These are phyloP conservation scores for Coprinopsis strossmayeri DNA, from an alignment of 768 basidiomycete species.

Conservation along the genomic window DNA sequence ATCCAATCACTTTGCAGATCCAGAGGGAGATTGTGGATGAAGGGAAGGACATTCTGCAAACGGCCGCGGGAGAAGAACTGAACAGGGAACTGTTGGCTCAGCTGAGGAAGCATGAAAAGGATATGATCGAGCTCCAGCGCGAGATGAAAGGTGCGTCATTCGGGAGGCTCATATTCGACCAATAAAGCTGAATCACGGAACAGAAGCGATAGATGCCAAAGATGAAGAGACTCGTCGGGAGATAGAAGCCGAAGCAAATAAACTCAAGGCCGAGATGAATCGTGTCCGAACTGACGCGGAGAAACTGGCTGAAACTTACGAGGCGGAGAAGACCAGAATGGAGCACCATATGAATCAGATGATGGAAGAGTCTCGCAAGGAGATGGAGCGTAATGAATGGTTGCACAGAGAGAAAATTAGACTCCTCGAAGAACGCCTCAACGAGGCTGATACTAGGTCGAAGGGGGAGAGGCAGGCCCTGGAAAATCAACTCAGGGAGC, in stretches of 20 bases:
- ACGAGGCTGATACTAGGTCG: neutral
- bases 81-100: slow-evolving; percentile 42
- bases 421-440: neutral
- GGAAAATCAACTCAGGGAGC: neutral
- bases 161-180: neutral
- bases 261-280: slow-evolving; percentile 36
- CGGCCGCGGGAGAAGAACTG: slow-evolving; percentile 48
- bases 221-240: slow-evolving; percentile 41
- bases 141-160: slow-evolving; percentile 35
- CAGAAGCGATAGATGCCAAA: slow-evolving; percentile 32
- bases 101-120: slow-evolving; percentile 38
- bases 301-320: slow-evolving; percentile 25
- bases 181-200: neutral
- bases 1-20: slow-evolving; percentile 40
- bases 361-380: neutral
- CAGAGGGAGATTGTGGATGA: slow-evolving; percentile 51
- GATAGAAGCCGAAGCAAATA: slow-evolving; percentile 36
- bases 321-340: slow-evolving; percentile 1
- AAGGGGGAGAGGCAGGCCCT: neutral
- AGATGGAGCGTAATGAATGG: neutral
- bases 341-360: slow-evolving; percentile 4
- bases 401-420: neutral
- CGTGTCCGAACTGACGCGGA: slow-evolving; percentile 33
- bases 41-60: slow-evolving; percentile 40
- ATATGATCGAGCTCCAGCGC: slow-evolving; percentile 36